A percentile compares a stretch with the other conserved stretches of the same genome.
phyloP scores from a whole-genome alignment of 2,329 filamentous ascomycete species.

The Exophiala spinifera region DNA sequence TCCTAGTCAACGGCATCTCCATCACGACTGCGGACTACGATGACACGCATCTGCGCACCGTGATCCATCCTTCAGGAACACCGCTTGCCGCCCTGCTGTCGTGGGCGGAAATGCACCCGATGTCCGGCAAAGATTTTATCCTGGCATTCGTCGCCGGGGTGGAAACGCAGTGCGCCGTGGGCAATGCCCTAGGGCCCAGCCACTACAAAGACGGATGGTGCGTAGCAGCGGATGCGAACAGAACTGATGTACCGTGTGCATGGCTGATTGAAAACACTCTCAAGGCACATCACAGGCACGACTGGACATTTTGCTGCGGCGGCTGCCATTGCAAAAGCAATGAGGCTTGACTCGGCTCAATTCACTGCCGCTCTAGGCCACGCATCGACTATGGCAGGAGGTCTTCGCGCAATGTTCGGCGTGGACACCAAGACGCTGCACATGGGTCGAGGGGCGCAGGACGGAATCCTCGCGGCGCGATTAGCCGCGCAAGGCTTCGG shows the following conservation, averaged over 20 bases:
- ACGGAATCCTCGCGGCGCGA: slow-evolving; percentile 47
- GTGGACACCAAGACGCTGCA: slow-evolving; percentile 56
- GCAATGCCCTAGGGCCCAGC: slow-evolving; percentile 50
- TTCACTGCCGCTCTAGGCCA: slow-evolving; percentile 52
- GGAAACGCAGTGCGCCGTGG: slow-evolving; percentile 53
- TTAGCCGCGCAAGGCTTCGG: slow-evolving; percentile 50
- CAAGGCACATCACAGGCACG: slow-evolving; percentile 50
- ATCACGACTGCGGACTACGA: slow-evolving; percentile 57
- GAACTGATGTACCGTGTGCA: too few species aligned
- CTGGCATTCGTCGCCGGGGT: slow-evolving; percentile 52
- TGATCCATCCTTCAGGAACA: slow-evolving; percentile 54
- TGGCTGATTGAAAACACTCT: background rate
- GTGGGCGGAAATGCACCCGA: slow-evolving; percentile 40
- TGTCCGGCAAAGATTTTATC: slow-evolving; percentile 49
- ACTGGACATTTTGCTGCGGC: slow-evolving; percentile 53
- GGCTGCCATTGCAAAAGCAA: slow-evolving; percentile 49
- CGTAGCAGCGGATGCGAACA: too few species aligned
- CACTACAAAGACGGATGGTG: slow-evolving; percentile 56
- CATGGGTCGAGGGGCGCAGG: slow-evolving; percentile 52
- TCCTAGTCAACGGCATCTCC: slow-evolving; percentile 53
- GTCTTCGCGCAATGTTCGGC: slow-evolving; percentile 55
- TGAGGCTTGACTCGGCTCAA: slow-evolving; percentile 39
- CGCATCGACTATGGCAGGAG: slow-evolving; percentile 53
- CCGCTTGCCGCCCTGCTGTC: slow-evolving; percentile 51
- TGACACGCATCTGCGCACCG: slow-evolving; percentile 54